Evolutionary conservation across 306 rosid species (phyloP).

Genomic region (Trifolium subterraneum): DNA sequence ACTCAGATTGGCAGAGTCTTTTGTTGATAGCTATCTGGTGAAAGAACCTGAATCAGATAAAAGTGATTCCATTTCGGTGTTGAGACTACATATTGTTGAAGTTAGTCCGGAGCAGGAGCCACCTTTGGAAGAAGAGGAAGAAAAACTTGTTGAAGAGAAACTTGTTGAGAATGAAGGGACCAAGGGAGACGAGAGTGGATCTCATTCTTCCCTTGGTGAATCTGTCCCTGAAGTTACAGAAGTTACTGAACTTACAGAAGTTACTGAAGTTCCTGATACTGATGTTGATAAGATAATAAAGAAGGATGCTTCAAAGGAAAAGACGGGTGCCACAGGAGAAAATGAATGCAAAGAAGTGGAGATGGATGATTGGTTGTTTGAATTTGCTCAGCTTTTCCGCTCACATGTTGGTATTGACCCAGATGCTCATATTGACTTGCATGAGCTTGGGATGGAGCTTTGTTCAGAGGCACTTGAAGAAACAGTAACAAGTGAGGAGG

Average conservation of each 20-base stretch:
- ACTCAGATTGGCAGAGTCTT: conserved; percentile 84
- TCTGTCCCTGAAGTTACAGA: conserved; percentile 62
- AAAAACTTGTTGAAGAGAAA: conserved; percentile 77
- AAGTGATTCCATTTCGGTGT: conserved; percentile 62
- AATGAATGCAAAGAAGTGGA: conserved; percentile 88
- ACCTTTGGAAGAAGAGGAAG: conserved; percentile 89
- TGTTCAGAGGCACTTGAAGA: conserved; percentile 99
- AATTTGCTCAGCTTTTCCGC: conserved; percentile 96
- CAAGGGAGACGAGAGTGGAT: conserved; percentile 78
- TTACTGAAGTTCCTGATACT: conserved; percentile 52
- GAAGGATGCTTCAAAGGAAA: conserved; percentile 72
- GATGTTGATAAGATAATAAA: conserved; percentile 55
- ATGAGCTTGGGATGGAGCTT: conserved; percentile 98
- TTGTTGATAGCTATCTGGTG: conserved; percentile 60
- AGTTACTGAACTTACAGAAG: conserved; percentile 53
- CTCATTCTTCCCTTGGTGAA: conserved; percentile 71
- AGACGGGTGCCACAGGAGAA: conserved; percentile 60
- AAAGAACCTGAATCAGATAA: conserved; percentile 65
- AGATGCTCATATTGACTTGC: conserved; percentile 93
- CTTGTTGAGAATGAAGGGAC: conserved; percentile 59
- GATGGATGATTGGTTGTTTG: conserved; percentile 99
- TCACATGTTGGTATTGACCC: conserved; percentile 96
- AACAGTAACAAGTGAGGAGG: conserved; percentile 93
- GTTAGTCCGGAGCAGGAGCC: conserved; percentile 97
- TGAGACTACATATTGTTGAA: conserved; percentile 90